Conservation (phyloP, 2,329 filamentous ascomycete genomes). For the Sporothrix humicola region DNA sequence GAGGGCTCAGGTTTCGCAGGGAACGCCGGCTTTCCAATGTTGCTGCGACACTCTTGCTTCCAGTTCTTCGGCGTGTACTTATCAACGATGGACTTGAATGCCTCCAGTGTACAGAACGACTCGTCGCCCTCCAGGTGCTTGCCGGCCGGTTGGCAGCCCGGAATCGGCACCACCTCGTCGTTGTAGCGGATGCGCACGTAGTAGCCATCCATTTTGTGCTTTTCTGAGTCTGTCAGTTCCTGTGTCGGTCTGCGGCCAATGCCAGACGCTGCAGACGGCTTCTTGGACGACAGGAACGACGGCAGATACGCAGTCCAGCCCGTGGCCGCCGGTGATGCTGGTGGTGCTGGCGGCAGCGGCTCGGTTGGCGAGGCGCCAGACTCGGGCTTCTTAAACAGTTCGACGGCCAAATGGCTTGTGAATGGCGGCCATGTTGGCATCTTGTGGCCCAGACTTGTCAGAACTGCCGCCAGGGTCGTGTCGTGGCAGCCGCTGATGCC, state of each 20-base stretch:
- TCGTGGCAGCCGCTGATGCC: constrained; percentile 88
- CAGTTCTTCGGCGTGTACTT: constrained; percentile 85
- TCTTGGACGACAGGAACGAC: constrained; percentile 43
- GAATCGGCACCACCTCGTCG: constrained; percentile 78
- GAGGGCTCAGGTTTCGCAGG: constrained; percentile 59
- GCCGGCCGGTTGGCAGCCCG: constrained; percentile 75
- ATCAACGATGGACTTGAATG: constrained; percentile 92
- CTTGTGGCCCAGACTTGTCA: constrained; percentile 80
- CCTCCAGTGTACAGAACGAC: constrained; percentile 86
- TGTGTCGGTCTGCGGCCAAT: constrained; percentile 66
- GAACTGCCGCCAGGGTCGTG: constrained; percentile 81
- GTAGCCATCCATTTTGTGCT: constrained; percentile 69
- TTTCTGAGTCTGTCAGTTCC: constrained; percentile 63
- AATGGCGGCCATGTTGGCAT: constrained; percentile 84
- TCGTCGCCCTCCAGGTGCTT: constrained; percentile 88
- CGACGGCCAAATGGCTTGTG: constrained; percentile 88
- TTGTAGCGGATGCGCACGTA: constrained; percentile 94
- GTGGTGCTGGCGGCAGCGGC: constrained; percentile 36
- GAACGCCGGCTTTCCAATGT: constrained; percentile 52
- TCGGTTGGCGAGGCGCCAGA: constrained; percentile 35
- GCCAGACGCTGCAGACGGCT: constrained; percentile 45
- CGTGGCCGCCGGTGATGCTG: constrained; percentile 35
- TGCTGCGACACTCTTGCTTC: constrained; percentile 61
- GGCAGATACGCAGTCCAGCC: constrained; percentile 43
- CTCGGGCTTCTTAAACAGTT: constrained; percentile 72